Evolutionary conservation across 768 basidiomycete genomes (phyloP), one percentile per base, ranked within the genome.

Genomic region (Mycena belliarum): DNA sequence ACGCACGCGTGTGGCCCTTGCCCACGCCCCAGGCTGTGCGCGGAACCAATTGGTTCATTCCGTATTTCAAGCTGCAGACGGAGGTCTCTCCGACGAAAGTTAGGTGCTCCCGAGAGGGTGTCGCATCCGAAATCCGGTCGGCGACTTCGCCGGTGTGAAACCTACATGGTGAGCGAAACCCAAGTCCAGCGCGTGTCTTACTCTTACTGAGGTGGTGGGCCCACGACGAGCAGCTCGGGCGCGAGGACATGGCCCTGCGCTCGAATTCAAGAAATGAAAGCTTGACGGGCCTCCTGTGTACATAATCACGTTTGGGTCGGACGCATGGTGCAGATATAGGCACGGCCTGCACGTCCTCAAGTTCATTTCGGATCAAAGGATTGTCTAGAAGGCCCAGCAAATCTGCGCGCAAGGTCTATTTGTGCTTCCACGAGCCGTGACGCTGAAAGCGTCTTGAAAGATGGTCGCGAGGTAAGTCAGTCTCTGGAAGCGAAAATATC

Each of bases 261-360:
- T 18, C 44, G 16, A 32, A 32, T 32, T 6, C 29, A 42, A 18
- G 56, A 51, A 51, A 57, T 52, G 56, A 57, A 57, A 57, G 49
- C 37, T 57, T 57, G 44, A 51, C n/a, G 2, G 56, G 18, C 29
- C 51, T 52, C 57, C 57, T 57, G 38, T 58, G 35, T 47, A 23
- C 21, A 37, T 52, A 47, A 46, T 33, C 37, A 40, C 57, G 45
- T 16, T 52, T 42, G 50, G 23, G 28, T 58, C 57, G 50, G 50
- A 52, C 21, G 44, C 33, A 35, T 43, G 28, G 20, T 44, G 47
- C 29, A 20, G 21, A 42, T 57, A 28, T 18, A n/a, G n/a, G n/a
- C n/a, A n/a, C n/a, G n/a, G n/a, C n/a, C n/a, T n/a, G n/a, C 18
- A n/a, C 37, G 12, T 12, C 29, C 29, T 32, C 33, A 35, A 15